Evolutionary conservation across 768 basidiomycete species (phyloP).

Genomic region (Lactifluus rugatus): DNA sequence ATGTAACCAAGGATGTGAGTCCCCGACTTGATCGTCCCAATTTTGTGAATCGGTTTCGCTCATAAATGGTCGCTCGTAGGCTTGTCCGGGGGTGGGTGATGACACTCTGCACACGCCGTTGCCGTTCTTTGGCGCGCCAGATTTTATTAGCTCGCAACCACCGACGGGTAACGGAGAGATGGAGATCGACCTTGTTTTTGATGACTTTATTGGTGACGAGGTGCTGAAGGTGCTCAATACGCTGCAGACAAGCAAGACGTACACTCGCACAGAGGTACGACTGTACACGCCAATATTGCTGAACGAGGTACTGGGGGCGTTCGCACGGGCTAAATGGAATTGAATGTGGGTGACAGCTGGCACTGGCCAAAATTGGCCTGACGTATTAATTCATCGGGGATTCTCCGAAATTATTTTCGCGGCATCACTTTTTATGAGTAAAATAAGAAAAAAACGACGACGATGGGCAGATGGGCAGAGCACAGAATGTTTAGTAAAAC

Average conservation of each 20-base stretch:
- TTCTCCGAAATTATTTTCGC: too few relatives aligned
- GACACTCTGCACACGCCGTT: slow-evolving; percentile 57
- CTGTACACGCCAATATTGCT: slow-evolving; percentile 45
- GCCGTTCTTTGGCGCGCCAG: slow-evolving; percentile 43
- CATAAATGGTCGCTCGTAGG: slow-evolving; percentile 26
- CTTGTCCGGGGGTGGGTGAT: slow-evolving; percentile 68
- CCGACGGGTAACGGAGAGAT: slow-evolving; percentile 42
- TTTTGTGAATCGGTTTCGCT: neutral
- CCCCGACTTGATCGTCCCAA: neutral
- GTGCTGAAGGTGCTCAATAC: slow-evolving; percentile 47
- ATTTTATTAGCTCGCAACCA: slow-evolving; percentile 48
- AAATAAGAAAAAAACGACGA: too few relatives aligned
- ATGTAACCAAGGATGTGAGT: slow-evolving; percentile 62
- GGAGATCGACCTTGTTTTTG: slow-evolving; percentile 65
- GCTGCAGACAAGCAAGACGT: slow-evolving; percentile 41
- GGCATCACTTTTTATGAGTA: too few relatives aligned
- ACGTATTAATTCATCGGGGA: too few relatives aligned
- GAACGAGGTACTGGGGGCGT: slow-evolving; percentile 46
- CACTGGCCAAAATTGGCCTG: neutral
- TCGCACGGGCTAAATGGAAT: slow-evolving; percentile 37
- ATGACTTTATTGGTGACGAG: slow-evolving; percentile 52
- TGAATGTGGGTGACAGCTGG: neutral
- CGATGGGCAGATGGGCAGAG: too few relatives aligned
- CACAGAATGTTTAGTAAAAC: neutral
- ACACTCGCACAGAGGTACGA: slow-evolving; percentile 40